phyloP scores from a whole-genome alignment of 2,329 filamentous ascomycete genomes.

The Penicillium sp. region DNA sequence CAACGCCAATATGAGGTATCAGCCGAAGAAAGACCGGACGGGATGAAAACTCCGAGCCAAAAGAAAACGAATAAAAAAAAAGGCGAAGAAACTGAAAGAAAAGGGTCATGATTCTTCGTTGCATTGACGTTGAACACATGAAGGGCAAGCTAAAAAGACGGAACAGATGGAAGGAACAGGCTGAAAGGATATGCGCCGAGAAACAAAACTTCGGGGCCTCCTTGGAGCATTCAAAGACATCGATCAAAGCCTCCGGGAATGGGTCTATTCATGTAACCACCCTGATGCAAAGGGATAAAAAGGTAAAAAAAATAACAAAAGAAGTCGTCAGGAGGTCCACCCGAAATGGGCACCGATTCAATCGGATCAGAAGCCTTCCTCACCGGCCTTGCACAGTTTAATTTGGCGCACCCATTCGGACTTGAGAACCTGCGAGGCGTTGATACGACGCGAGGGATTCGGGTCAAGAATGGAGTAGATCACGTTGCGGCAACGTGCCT shows the following conservation, averaged over 20 bases:
- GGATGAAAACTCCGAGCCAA: conserved; percentile 7
- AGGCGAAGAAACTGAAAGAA: conserved; percentile 15
- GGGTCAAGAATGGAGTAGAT: conserved; percentile 98
- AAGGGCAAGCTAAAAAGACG: conserved; percentile 30
- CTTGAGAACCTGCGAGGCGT: conserved; percentile 92
- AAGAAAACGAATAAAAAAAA: not conserved
- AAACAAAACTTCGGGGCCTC: conserved; percentile 15
- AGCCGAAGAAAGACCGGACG: conserved; percentile 8
- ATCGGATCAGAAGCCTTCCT: conserved; percentile 75
- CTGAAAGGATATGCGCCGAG: conserved; percentile 4
- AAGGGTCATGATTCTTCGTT: conserved; percentile 42
- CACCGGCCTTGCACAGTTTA: conserved; percentile 92
- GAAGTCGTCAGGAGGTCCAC: not conserved
- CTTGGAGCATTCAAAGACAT: conserved; percentile 21
- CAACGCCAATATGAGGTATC: conserved; percentile 8
- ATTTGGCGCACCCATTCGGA: conserved; percentile 99
- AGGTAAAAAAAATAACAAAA: not conserved
- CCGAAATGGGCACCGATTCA: not conserved
- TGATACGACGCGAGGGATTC: conserved; percentile 88
- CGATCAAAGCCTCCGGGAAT: conserved; percentile 13
- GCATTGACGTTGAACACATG: conserved; percentile 40
- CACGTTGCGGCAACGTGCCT: conserved; percentile 97
- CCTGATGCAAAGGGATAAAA: conserved; percentile 11
- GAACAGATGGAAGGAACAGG: conserved; percentile 10
- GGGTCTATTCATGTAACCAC: conserved; percentile 19